phyloP scores from a whole-genome alignment of 2,329 filamentous ascomycete species.

The Arthrinium puccinioides region DNA sequence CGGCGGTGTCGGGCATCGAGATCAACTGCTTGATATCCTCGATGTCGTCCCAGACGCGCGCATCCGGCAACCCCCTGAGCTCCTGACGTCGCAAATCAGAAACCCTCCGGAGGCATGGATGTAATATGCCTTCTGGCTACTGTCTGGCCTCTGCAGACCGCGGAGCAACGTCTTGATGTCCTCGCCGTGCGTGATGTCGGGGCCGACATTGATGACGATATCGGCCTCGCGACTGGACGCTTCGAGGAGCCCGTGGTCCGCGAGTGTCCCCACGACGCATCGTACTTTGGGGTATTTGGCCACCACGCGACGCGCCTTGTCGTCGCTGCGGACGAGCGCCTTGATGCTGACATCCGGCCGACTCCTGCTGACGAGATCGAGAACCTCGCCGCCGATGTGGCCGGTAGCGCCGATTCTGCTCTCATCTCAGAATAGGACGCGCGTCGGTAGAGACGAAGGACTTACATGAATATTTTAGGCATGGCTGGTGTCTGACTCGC shows the following conservation, averaged over 20 bases:
- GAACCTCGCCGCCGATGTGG: slow-evolving; percentile 12
- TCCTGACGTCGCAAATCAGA: slow-evolving; percentile 10
- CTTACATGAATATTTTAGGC: not conserved
- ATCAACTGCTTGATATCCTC: slow-evolving; percentile 6
- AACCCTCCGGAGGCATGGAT: slow-evolving; percentile 13
- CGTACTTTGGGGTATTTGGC: slow-evolving; percentile 9
- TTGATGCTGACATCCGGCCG: slow-evolving; percentile 6
- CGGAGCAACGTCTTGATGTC: slow-evolving; percentile 6
- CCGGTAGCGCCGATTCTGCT: slow-evolving; percentile 11
- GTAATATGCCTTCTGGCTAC: slow-evolving; percentile 4
- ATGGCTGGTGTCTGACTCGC: too few relatives aligned
- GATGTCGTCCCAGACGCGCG: slow-evolving; percentile 12
- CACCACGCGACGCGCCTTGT: slow-evolving; percentile 7
- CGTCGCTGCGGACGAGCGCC: slow-evolving; percentile 7
- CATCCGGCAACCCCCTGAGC: slow-evolving; percentile 2
- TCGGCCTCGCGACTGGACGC: slow-evolving; percentile 8
- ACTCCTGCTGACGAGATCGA: slow-evolving; percentile 9
- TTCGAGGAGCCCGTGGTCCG: slow-evolving; percentile 3
- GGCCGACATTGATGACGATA: slow-evolving; percentile 11
- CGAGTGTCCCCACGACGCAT: slow-evolving; percentile 7
- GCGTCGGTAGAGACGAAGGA: not conserved
- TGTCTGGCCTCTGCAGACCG: slow-evolving; percentile 3
- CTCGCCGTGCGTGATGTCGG: slow-evolving; percentile 11
- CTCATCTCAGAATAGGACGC: not conserved
- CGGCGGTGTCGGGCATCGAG: slow-evolving; percentile 6